phyloP scores from a whole-genome alignment of 2,329 filamentous ascomycete species.

The Aspergillus luchuensis region DNA sequence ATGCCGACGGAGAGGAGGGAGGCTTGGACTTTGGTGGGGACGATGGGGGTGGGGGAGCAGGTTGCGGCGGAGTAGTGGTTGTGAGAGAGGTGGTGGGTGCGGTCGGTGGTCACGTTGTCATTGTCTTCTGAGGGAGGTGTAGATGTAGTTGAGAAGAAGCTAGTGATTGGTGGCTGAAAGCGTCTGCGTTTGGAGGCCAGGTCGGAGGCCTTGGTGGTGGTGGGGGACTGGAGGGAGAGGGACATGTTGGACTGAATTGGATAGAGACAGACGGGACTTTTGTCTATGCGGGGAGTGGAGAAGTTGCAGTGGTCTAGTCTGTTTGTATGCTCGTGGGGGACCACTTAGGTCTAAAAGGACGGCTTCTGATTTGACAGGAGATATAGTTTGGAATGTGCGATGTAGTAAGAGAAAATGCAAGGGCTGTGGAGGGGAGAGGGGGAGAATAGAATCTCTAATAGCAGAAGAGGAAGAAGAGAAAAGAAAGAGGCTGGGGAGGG shows the following conservation, averaged over 20 bases:
- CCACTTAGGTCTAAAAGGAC: neutral
- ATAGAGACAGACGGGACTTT: neutral
- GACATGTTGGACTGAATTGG: constrained; percentile 19
- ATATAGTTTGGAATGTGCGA: neutral
- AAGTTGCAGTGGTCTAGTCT: neutral
- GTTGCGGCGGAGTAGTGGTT: constrained; percentile 46
- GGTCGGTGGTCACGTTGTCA: neutral
- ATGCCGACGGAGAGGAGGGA: constrained; percentile 91
- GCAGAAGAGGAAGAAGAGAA: constrained; percentile 12
- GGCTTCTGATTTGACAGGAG: neutral
- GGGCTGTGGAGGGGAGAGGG: constrained; percentile 4
- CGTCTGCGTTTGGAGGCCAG: constrained; percentile 46
- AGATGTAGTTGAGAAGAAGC: constrained; percentile 36
- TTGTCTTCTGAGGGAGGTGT: constrained; percentile 9
- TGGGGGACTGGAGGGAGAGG: constrained; percentile 18
- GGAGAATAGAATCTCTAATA: neutral
- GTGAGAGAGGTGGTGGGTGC: constrained; percentile 32
- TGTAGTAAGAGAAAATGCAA: constrained; percentile 2
- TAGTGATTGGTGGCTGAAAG: constrained; percentile 48
- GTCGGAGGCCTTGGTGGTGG: constrained; percentile 21
- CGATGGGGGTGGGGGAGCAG: constrained; percentile 48
- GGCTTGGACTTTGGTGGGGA: constrained; percentile 71
- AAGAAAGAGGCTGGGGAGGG: constrained; percentile 22
- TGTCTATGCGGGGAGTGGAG: neutral
- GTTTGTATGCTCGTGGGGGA: neutral